These are phyloP conservation scores for Cutaneotrichosporon spelunceum DNA, from an alignment of 1,284 basidiomycete species.

Conservation along the genomic window DNA sequence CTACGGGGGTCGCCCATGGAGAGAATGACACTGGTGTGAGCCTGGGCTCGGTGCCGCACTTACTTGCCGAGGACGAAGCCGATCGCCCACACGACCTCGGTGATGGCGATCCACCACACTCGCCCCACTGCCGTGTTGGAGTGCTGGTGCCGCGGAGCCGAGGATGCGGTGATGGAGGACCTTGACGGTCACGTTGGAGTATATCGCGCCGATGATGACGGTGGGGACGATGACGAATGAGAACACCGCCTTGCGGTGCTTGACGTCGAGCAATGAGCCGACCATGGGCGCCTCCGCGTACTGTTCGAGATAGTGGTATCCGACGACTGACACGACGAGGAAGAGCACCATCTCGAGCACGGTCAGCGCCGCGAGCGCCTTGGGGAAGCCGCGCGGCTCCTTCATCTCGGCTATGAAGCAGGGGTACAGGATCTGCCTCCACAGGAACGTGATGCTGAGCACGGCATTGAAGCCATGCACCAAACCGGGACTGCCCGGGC, in stretches of 20 bases:
- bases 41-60: conserved; percentile 13
- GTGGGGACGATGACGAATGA: conserved; percentile 46
- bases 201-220: conserved; percentile 47
- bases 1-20: conserved; percentile 55
- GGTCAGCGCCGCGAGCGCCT: conserved; percentile 53
- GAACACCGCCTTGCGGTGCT: conserved; percentile 57
- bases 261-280: conserved; percentile 45
- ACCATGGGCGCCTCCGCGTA: conserved; percentile 49
- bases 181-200: conserved; percentile 45
- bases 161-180: conserved; percentile 50
- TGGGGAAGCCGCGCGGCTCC: conserved; percentile 60
- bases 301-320: conserved; percentile 55
- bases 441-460: conserved; percentile 59
- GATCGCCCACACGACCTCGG: conserved; percentile 59
- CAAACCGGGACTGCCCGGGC: conserved; percentile 56
- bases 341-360: conserved; percentile 61
- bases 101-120: conserved; percentile 60
- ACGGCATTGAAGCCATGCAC: conserved; percentile 56
- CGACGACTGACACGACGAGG: conserved; percentile 61
- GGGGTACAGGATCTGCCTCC: conserved; percentile 58
- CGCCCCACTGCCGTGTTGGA: conserved; percentile 61
- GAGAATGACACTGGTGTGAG: conserved; percentile 37
- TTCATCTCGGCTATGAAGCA: conserved; percentile 54
- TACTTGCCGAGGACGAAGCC: conserved; percentile 62
- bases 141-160: conserved; percentile 54